Conservation (phyloP, 176 grass and related monocot species). For the Cocos nucifera region DNA sequence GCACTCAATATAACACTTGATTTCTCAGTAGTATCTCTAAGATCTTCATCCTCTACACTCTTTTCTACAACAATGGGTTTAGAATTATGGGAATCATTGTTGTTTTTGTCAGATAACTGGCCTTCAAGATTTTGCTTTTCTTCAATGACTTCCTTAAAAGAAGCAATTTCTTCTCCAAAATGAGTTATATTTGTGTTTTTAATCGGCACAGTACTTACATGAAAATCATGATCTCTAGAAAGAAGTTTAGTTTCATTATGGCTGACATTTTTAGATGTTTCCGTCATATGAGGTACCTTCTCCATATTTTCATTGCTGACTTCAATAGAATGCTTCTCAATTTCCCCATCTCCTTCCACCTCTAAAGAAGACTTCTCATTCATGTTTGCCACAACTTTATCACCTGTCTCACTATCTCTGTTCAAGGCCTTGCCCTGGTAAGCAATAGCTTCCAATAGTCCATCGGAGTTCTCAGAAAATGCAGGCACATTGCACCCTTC, state of each 20-base stretch:
- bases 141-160: conserved; percentile 25
- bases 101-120: conserved; percentile 20
- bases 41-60: conserved; percentile 17
- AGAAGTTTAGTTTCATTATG: conserved; percentile 21
- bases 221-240: conserved; percentile 20
- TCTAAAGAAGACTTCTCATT: conserved; percentile 38
- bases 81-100: conserved; percentile 1
- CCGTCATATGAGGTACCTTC: conserved; percentile 15
- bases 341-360: conserved; percentile 17
- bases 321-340: conserved; percentile 19
- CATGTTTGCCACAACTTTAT: conserved; percentile 3
- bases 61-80: background rate
- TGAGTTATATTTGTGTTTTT: conserved; percentile 16
- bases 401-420: conserved; percentile 22
- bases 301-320: conserved; percentile 5
- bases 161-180: conserved; percentile 31
- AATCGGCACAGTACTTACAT: conserved; percentile 9
- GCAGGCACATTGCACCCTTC: conserved; percentile 22
- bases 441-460: conserved; percentile 82
- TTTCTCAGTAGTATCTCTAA: conserved; percentile 11
- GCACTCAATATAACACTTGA: conserved; percentile 23
- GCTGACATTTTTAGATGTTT: conserved; percentile 16
- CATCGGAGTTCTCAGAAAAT: conserved; percentile 48
- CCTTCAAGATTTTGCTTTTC: conserved; percentile 28
- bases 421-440: conserved; percentile 59